These are phyloP conservation scores for Umbelopsis isabellina DNA, from an alignment of 192 early-diverging fungal species.

Conservation along the genomic window DNA sequence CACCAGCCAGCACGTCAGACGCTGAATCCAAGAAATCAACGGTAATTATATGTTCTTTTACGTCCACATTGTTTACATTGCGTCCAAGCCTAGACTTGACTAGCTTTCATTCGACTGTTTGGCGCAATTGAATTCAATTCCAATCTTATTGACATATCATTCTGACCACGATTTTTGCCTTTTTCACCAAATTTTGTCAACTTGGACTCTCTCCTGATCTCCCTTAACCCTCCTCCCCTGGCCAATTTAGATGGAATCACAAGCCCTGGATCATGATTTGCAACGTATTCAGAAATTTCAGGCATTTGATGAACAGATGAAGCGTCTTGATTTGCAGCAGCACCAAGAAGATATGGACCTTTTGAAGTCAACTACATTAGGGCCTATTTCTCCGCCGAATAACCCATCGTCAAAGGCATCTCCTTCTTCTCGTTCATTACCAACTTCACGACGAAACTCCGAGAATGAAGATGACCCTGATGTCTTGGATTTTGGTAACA, in stretches of 20 bases:
- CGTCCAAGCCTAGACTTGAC: background rate
- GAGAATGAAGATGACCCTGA: constrained; percentile 57
- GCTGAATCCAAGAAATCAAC: constrained; percentile 7
- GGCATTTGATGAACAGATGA: constrained; percentile 54
- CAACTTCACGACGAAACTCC: constrained; percentile 74
- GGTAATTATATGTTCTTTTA: background rate
- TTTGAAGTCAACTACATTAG: constrained; percentile 29
- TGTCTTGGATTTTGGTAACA: constrained; percentile 39
- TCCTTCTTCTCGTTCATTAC: constrained; percentile 56
- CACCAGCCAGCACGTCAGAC: constrained; percentile 8
- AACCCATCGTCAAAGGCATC: constrained; percentile 10
- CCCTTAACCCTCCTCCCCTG: constrained; percentile 18
- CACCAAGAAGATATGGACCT: constrained; percentile 50
- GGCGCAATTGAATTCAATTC: background rate
- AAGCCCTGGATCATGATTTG: constrained; percentile 48
- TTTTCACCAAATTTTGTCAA: background rate
- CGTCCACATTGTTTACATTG: background rate
- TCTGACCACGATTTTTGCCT: background rate
- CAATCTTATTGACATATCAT: too few relatives aligned
- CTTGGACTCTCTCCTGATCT: constrained; percentile 12
- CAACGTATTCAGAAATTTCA: constrained; percentile 45
- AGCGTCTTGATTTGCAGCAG: constrained; percentile 50
- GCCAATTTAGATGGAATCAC: constrained; percentile 39
- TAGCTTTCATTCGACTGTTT: background rate
- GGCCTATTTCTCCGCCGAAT: constrained; percentile 24